Percentiles rank a stretch among this genome's conserved stretches.
Conservation (phyloP, 225 moss, liverwort and hornwort species). For the Sphagnum contortum region DNA sequence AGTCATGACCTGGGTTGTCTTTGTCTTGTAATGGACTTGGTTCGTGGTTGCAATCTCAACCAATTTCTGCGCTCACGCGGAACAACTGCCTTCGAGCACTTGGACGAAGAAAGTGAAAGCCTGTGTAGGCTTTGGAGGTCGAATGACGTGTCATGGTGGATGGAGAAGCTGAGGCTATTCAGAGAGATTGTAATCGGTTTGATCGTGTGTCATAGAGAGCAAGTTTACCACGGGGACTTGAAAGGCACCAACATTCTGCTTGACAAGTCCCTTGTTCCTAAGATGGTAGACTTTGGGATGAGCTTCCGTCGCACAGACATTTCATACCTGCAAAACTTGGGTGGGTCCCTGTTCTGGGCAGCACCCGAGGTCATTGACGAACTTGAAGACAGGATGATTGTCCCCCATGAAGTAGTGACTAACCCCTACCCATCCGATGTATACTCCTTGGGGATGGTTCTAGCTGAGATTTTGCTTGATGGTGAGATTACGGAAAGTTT, state of each 20-base stretch:
- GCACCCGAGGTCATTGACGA: too few species aligned
- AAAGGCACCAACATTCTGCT: conserved; percentile 20
- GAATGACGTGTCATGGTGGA: conserved; percentile 19
- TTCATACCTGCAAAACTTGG: too few species aligned
- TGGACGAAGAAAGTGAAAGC: neutral
- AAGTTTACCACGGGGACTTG: conserved; percentile 19
- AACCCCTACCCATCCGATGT: too few species aligned
- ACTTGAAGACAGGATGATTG: too few species aligned
- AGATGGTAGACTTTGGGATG: conserved; percentile 22
- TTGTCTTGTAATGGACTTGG: conserved; percentile 17
- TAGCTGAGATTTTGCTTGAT: too few species aligned
- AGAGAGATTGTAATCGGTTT: conserved; percentile 16
- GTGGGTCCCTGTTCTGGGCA: too few species aligned
- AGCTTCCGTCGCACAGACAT: too few species aligned
- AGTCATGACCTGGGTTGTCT: conserved; percentile 6
- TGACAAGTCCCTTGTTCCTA: conserved; percentile 8
- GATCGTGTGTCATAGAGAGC: conserved; percentile 12
- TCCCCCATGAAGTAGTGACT: too few species aligned
- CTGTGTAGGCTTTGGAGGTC: conserved; percentile 4
- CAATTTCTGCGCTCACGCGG: conserved; percentile 9
- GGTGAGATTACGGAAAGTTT: too few species aligned
- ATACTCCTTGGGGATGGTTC: too few species aligned
- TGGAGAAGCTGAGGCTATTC: conserved; percentile 14
- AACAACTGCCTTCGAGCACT: neutral
- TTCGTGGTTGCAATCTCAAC: conserved; percentile 14